Percentiles rank a stretch among this genome's conserved stretches.
These are phyloP conservation scores for Eucalyptus urophylla DNA, from an alignment of 345 rosid genomes.

Conservation along the genomic window DNA sequence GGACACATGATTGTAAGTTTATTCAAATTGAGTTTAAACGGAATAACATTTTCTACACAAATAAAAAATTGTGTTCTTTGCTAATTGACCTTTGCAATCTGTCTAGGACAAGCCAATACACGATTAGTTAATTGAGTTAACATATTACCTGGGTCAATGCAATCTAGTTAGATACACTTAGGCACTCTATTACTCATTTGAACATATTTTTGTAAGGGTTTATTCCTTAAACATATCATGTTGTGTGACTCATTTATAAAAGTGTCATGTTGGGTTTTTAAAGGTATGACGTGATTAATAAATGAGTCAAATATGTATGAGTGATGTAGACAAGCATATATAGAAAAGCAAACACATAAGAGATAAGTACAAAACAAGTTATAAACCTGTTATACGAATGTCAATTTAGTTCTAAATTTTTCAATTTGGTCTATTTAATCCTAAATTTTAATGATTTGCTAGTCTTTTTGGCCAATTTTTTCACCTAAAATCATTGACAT, in stretches of 20 bases:
- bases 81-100: neutral
- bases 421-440: too few species aligned
- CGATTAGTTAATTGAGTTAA: neutral
- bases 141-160: neutral
- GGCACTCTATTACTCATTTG: too few species aligned
- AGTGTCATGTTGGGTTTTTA: too few species aligned
- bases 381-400: accelerated
- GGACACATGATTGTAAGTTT: neutral
- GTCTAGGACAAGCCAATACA: neutral
- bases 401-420: accelerated
- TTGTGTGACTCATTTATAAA: too few species aligned
- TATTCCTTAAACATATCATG: too few species aligned
- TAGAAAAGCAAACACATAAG: too few species aligned
- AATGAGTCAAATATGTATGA: neutral
- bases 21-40: neutral
- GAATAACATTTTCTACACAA: neutral
- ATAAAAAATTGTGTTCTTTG: neutral
- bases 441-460: too few species aligned
- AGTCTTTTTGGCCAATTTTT: neutral
- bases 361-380: too few species aligned
- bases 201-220: too few species aligned
- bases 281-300: too few species aligned
- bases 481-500: accelerated
- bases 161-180: too few species aligned
- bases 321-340: too few species aligned